Evolutionary conservation across 2,329 filamentous ascomycete genomes (phyloP), one percentile per base, ranked within the genome.

Genomic region (Colletotrichum magnum): DNA sequence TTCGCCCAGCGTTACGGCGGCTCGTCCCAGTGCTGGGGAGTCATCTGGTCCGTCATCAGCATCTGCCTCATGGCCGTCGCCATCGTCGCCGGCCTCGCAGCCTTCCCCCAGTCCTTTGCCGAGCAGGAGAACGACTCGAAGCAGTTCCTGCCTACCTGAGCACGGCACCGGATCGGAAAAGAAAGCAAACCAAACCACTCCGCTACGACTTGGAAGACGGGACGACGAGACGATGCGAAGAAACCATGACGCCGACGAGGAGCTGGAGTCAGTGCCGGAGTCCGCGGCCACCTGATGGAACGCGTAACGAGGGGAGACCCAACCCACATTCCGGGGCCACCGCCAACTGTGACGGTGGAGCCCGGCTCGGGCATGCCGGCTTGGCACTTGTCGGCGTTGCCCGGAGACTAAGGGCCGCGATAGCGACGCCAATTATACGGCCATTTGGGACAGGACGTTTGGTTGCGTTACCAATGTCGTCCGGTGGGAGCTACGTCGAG

Each of bases 1-100:
- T 95, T 95, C 74, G 92, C 93, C 7, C 86, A 93, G 79, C 86
- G 89, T 24, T 95, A 95, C 73, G 93, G 93, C 12, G 93, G 93
- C 43, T 94, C 92, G 0, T 93, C 92, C 1, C 91, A 92, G 75
- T 94, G 92, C 84, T 94, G 93, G 93, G 93, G 93, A 9, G 84
- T 94, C 15, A 88, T 94, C 61, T 95, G 93, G 93, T 91, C 89
- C 58, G 81, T 95, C 59, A 87, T 95, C 61, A 93, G 91, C 0
- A 75, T 94, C 26, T 71, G 86, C 0, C 90, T 95, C 77, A 94
- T 95, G 91, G 87, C 89, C 6, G 84, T 84, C 15, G 92, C 89
- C 2, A 94, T 95, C 71, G 79, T 95, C n/a, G 92, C 90, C 5
- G 93, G 91, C 1, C 86, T 95, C 50, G 93, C 92, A 1, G 92